phyloP scores from a whole-genome alignment of 148 eudicot genomes.

The Persicaria tinctoria region DNA sequence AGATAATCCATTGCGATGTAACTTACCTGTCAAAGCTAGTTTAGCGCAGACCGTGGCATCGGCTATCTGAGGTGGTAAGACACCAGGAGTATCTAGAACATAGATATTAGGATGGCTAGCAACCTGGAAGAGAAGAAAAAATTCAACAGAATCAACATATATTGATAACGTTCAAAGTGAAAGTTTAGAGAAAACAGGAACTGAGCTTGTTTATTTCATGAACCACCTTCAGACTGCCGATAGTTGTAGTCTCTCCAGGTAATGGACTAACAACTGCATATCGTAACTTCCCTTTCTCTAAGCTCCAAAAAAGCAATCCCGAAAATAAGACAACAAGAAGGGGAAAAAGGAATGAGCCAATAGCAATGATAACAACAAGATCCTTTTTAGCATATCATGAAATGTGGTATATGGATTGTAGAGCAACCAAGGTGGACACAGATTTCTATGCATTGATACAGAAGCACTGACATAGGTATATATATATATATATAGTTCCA shows the following conservation, averaged over 20 bases:
- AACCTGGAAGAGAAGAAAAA: slow-evolving; percentile 36
- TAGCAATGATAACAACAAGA: background rate
- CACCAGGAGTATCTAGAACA: slow-evolving; percentile 81
- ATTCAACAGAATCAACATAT: slow-evolving; percentile 3
- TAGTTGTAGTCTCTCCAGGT: slow-evolving; percentile 72
- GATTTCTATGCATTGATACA: background rate
- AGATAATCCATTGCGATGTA: background rate
- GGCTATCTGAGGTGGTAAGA: slow-evolving; percentile 25
- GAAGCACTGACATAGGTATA: background rate
- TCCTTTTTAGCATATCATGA: background rate
- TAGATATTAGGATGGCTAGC: slow-evolving; percentile 91
- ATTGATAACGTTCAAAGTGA: background rate
- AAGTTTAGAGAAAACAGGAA: background rate
- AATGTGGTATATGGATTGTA: background rate
- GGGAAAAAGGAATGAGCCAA: background rate
- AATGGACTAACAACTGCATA: slow-evolving; percentile 63
- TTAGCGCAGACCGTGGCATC: slow-evolving; percentile 50
- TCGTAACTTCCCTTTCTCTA: slow-evolving; percentile 79
- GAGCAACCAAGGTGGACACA: background rate
- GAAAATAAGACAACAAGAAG: background rate
- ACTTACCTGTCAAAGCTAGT: slow-evolving; percentile 73
- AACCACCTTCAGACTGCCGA: slow-evolving; percentile 74
- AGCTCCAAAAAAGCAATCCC: slow-evolving; percentile 10
- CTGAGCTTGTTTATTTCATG: background rate
- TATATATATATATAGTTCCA: no score